A percentile compares a stretch with the other conserved stretches of the same genome.
Conservation (phyloP, 306 rosid genomes). For the Quercus bicolor region DNA sequence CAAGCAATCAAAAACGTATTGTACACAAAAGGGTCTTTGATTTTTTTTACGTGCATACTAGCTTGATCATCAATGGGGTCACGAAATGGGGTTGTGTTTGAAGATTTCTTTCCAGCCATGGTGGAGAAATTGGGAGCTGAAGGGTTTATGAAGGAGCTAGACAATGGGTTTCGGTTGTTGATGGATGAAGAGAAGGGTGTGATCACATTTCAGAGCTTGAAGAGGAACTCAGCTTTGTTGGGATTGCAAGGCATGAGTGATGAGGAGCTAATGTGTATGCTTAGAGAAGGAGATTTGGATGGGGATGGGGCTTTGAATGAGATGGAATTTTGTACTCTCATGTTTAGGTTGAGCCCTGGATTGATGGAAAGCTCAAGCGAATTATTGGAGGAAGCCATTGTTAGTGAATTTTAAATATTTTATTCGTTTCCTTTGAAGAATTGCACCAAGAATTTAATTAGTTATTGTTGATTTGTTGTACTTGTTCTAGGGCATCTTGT, state of each 20-base stretch:
- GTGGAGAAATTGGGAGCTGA: conserved; percentile 61
- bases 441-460: too few relatives aligned
- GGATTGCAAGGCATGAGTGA: conserved; percentile 70
- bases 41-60: background rate
- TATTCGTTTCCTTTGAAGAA: background rate
- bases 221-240: conserved; percentile 61
- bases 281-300: conserved; percentile 79
- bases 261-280: conserved; percentile 66
- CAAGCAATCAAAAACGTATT: background rate
- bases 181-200: conserved; percentile 57
- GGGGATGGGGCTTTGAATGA: conserved; percentile 71
- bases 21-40: background rate
- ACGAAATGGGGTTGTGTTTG: conserved; percentile 42
- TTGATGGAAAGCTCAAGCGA: conserved; percentile 59
- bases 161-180: conserved; percentile 61
- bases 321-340: conserved; percentile 82
- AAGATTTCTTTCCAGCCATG: conserved; percentile 75
- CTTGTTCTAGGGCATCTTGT: background rate
- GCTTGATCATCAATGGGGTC: conserved; percentile 37
- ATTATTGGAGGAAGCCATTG: conserved; percentile 54
- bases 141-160: conserved; percentile 75
- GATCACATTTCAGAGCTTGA: conserved; percentile 83
- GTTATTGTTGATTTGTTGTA: background rate
- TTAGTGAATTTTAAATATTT: background rate
- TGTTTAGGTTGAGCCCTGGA: conserved; percentile 81